These are phyloP conservation scores for Ampelocalamus luodianensis DNA, from an alignment of 176 grass and related monocot species.

Conservation along the genomic window DNA sequence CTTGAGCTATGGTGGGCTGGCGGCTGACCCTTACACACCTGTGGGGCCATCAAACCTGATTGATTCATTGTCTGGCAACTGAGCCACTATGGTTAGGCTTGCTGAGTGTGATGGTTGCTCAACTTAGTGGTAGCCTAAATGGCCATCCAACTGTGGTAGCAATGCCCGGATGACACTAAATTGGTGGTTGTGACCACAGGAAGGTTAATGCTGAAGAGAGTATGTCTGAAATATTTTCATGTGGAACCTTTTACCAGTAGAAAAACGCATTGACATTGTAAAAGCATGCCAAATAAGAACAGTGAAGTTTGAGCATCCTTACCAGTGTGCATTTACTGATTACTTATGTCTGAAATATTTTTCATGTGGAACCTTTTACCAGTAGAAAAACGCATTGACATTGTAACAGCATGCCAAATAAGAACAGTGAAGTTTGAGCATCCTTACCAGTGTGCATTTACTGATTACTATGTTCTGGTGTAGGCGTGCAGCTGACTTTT, in stretches of 20 bases:
- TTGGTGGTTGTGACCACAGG: background rate
- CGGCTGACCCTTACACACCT: background rate
- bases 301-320: background rate
- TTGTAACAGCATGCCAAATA: background rate
- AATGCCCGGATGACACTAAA: background rate
- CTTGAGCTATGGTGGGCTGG: background rate
- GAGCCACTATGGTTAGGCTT: background rate
- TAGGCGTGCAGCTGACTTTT: background rate
- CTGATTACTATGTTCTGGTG: background rate
- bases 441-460: background rate
- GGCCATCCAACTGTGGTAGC: background rate
- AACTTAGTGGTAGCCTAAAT: background rate
- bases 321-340: background rate
- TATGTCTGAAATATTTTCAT: background rate
- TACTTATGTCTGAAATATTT: background rate
- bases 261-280: background rate
- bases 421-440: background rate
- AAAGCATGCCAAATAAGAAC: background rate
- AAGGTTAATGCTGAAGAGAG: background rate
- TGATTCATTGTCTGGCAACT: background rate
- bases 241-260: background rate
- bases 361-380: background rate
- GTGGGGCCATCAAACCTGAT: background rate
- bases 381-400: background rate
- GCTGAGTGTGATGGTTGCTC: background rate